Base-by-base conservation (phyloP, 2,329 filamentous ascomycete genomes). In the Capronia coronata region DNA sequence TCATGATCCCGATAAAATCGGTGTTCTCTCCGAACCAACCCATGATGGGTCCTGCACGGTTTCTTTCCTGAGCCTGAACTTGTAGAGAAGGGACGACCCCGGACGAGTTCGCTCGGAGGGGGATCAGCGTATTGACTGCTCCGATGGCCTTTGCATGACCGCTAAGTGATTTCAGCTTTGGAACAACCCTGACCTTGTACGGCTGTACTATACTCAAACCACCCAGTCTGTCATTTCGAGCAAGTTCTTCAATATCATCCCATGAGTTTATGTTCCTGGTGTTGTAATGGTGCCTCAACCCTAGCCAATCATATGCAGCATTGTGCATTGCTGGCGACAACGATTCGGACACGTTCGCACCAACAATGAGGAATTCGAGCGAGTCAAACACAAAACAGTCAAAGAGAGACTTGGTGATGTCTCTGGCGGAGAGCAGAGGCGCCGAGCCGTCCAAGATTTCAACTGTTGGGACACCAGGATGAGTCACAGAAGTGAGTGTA, bases 1-100 rank as follows among this genome's bases (percentile, higher is more conserved):
- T 67, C 63, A 68, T 65, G 13, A 71, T 70, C 16, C 68, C 67
- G 6, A 70, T 65, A 65, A 67, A 71, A 48, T 71, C 69, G 2
- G 68, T 71, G 49, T 71, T 71, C 41, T 71, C 69, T 23, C 68
- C 69, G 51, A 69, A 71, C 67, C 68, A 71, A 14, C 65, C 68
- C 14, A 67, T 50, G 23, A 71, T 66, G 3, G 57, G 63, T 1
- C 68, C 68, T 3, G 67, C 66, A 54, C 68, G 67, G 56, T 71
- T 71, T 38, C 69, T 65, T 43, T 67, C 67, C 47, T 62, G 64
- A 30, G 68, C 68, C 56, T 71, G 69, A 43, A 68, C 63, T 42
- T 65, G 59, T 9, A 71, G 58, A 2, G 66, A 59, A 39, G 64
- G 66, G 49, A 69, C 63, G 1, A 60, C 63, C 11, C 66, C 68